Evolutionary conservation across 2,329 filamentous ascomycete species (phyloP), one percentile per base, ranked within the genome.

Genomic region (Thielaviopsis cerberus): DNA sequence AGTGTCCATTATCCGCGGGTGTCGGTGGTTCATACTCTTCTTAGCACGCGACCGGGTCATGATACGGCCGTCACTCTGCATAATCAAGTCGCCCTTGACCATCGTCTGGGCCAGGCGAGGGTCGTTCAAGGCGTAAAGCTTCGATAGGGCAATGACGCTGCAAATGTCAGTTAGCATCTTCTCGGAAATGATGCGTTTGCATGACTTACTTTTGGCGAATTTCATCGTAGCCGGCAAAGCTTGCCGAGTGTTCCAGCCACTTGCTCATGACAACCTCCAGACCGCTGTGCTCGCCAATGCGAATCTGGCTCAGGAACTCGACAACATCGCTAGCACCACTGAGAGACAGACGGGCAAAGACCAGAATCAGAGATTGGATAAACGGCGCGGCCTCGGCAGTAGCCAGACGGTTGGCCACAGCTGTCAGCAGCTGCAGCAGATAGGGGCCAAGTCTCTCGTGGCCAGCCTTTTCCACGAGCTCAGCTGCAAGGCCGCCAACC

Each of bases 191-290:
- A 23, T 15, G 13, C 6, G 13, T 4, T 20, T 8, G 26, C 1
- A 17, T 30, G n/a, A 74, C 82, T 70, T 74, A 90, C 86, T 97
- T 98, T 70, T 96, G 88, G 64, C 90, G 81, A 64, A 97, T 97
- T 69, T 96, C 91, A 65, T 97, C 90, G 65, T 96, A 98, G 13
- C 92, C 92, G n/a, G 89, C 89, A 71, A 98, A 98, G 69, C 86
- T 94, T 69, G 94, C 80, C 3, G 89, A 95, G 70, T 97, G 95
- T 72, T 97, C 92, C 0, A 98, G 76, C 92, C 92, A 98, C 71
- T 97, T 96, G 70, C 83, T 79, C 63, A 97, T 73, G 3, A 98
- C 92, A 24, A 96, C 83, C 62, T 90, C 81, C 7, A 98, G 73
- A n/a, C 90, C 92, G 65, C 78, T 94, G 66, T 86, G 77, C 20